Percentiles rank a stretch among this genome's conserved stretches.
These are phyloP conservation scores for Fraxinus paxiana DNA, from an alignment of 305 asterid species.

Conservation along the genomic window DNA sequence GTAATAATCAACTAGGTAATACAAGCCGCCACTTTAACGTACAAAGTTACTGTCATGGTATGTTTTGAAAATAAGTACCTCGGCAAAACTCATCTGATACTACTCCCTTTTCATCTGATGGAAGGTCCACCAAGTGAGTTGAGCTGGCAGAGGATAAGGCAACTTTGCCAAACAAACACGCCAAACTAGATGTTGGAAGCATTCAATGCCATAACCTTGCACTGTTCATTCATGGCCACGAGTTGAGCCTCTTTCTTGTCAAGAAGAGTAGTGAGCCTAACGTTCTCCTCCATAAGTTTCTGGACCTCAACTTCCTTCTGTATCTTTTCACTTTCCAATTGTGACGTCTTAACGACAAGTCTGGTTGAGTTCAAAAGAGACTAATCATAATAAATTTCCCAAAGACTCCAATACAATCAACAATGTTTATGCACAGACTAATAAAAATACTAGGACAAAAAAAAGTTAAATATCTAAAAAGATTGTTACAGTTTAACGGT, in stretches of 20 bases:
- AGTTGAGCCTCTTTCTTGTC: constrained; percentile 99
- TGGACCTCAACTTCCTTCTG: constrained; percentile 90
- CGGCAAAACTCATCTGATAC: background rate
- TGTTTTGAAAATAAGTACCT: background rate
- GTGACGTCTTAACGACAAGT: constrained; percentile 70
- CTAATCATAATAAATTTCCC: constrained; percentile 22
- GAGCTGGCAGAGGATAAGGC: background rate
- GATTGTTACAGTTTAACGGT: background rate
- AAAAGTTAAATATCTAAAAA: background rate
- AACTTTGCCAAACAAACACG: background rate
- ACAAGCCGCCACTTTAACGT: background rate
- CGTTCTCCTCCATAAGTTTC: constrained; percentile 89
- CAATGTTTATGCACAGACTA: background rate
- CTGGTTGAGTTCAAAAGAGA: constrained; percentile 38
- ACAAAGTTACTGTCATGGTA: constrained; percentile 3
- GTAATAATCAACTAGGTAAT: background rate
- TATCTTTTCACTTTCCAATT: constrained; percentile 78
- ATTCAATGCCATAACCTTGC: constrained; percentile 85
- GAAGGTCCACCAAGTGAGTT: background rate
- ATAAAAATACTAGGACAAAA: background rate
- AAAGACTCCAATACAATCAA: constrained; percentile 8
- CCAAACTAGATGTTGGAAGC: constrained; percentile 49
- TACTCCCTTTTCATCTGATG: background rate
- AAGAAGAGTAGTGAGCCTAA: constrained; percentile 59
- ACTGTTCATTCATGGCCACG: constrained; percentile 92